These are phyloP conservation scores for Pelargonium myrrhifolium DNA, from an alignment of 441 rosid species.

Conservation along the genomic window DNA sequence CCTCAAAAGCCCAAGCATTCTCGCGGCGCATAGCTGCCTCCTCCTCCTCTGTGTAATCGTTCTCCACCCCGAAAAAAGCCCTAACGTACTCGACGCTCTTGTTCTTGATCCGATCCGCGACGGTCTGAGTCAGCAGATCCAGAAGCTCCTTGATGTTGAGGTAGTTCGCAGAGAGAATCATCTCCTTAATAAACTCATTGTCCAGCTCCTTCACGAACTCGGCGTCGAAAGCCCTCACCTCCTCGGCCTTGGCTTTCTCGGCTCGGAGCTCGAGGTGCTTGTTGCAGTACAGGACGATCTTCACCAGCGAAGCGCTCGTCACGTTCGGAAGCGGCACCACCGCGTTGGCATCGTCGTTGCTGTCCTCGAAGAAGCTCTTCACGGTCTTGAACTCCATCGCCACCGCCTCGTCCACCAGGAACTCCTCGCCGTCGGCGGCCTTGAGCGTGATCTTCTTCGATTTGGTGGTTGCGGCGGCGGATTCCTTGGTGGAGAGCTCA, in stretches of 20 bases:
- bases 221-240: constrained; percentile 9
- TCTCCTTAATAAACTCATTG: constrained; percentile 24
- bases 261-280: constrained; percentile 18
- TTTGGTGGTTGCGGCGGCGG: background rate
- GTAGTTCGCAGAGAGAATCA: constrained; percentile 37
- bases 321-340: constrained; percentile 33
- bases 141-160: constrained; percentile 28
- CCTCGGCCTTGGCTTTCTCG: background rate
- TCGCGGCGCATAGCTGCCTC: constrained; percentile 28
- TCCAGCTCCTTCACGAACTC: constrained; percentile 13
- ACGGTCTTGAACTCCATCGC: constrained; percentile 29
- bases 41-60: constrained; percentile 37
- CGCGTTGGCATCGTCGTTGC: background rate
- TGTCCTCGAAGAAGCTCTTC: constrained; percentile 26
- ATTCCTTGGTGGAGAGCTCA: background rate
- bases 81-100: constrained; percentile 37
- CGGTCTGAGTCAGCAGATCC: constrained; percentile 24
- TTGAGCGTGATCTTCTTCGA: constrained; percentile 19
- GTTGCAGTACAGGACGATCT: constrained; percentile 22
- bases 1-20: constrained; percentile 39
- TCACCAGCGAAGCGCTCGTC: constrained; percentile 10
- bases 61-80: constrained; percentile 28
- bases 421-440: constrained; percentile 21
- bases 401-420: constrained; percentile 24
- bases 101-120: constrained; percentile 32